These are phyloP conservation scores for Zygosaccharomyces sapae DNA, from an alignment of 1,139 yeast species.

Conservation along the genomic window DNA sequence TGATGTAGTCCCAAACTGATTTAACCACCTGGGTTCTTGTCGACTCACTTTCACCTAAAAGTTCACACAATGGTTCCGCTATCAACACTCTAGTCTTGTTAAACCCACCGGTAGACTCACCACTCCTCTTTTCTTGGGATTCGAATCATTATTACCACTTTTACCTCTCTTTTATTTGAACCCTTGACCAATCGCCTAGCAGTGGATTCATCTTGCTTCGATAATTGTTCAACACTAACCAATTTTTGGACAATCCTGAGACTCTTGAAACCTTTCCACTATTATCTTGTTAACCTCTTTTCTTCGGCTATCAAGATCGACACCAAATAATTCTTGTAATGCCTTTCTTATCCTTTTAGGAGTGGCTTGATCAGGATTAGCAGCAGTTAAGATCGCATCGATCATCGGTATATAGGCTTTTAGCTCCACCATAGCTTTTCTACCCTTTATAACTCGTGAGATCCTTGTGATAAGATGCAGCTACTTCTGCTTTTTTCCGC, in stretches of 20 bases:
- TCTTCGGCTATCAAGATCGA: constrained; percentile 52
- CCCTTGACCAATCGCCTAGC: constrained; percentile 19
- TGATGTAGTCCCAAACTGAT: constrained; percentile 69
- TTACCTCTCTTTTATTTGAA: constrained; percentile 15
- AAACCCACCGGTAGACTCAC: constrained; percentile 22
- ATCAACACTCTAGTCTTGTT: constrained; percentile 35
- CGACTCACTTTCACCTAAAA: constrained; percentile 45
- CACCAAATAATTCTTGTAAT: constrained; percentile 59
- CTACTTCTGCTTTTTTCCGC: background rate
- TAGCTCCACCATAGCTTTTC: constrained; percentile 20
- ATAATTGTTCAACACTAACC: constrained; percentile 31
- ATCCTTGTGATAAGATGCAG: background rate
- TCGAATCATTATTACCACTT: constrained; percentile 2
- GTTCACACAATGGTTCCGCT: constrained; percentile 48
- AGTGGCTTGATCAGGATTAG: constrained; percentile 66
- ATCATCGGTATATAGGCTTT: constrained; percentile 57
- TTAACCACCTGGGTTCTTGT: constrained; percentile 74
- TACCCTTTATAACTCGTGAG: background rate
- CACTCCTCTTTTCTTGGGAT: constrained; percentile 23
- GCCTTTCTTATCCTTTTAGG: constrained; percentile 70
- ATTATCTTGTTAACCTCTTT: constrained; percentile 59
- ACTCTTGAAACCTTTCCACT: constrained; percentile 52
- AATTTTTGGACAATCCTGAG: constrained; percentile 37
- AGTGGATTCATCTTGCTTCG: constrained; percentile 34
- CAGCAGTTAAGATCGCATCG: constrained; percentile 72